Evolutionary conservation across 345 rosid species (phyloP).

Genomic region (Balakata baccata): DNA sequence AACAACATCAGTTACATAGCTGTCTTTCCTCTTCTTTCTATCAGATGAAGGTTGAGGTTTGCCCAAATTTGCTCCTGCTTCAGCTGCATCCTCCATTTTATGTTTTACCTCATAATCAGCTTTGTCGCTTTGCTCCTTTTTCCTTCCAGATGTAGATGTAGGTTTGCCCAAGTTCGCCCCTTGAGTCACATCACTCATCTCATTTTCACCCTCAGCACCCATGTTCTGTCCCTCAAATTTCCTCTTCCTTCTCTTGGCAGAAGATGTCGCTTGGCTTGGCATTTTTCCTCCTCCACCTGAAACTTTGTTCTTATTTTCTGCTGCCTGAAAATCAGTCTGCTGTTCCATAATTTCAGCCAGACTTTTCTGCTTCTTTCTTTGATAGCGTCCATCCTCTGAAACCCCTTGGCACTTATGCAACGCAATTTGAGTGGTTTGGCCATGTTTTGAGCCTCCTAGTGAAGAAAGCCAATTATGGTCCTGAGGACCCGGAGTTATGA

Average conservation of each 20-base stretch:
- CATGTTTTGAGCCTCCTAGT: conserved; percentile 15
- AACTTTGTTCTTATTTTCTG: conserved; percentile 21
- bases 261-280: neutral
- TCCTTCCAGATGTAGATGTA: conserved; percentile 16
- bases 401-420: conserved; percentile 37
- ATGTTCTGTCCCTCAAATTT: neutral
- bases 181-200: neutral
- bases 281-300: conserved; percentile 20
- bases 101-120: neutral
- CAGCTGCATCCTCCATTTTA: conserved; percentile 9
- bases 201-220: neutral
- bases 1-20: conserved; percentile 20
- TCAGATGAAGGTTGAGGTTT: neutral
- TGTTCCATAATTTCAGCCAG: conserved; percentile 71
- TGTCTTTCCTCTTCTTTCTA: conserved; percentile 34
- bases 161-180: conserved; percentile 4
- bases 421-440: conserved; percentile 22
- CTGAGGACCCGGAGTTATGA: conserved; percentile 34
- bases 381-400: conserved; percentile 39
- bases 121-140: conserved; percentile 3
- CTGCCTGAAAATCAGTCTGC: conserved; percentile 29
- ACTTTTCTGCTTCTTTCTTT: conserved; percentile 74
- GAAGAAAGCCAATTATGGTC: conserved; percentile 39
- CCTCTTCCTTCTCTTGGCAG: conserved; percentile 7
- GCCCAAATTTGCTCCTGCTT: neutral